phyloP scores from a whole-genome alignment of 371 early-diverging fungal species.

The Zychaea mexicana region DNA sequence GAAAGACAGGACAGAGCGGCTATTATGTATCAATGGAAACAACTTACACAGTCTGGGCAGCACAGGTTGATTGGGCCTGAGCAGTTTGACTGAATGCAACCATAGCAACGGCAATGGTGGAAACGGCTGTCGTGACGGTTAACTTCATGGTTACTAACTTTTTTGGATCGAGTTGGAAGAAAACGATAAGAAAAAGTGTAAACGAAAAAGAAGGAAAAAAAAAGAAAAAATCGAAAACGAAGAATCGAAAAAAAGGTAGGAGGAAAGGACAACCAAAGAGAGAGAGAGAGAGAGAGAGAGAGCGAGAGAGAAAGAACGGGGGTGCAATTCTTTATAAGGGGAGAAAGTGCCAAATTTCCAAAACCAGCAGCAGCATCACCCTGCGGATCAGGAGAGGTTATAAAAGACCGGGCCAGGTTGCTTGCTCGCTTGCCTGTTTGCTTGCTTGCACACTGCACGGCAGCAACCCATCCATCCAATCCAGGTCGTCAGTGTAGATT shows the following conservation, averaged over 20 bases:
- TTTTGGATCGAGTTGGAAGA: not conserved
- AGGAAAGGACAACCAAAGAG: not conserved
- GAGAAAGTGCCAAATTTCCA: not conserved
- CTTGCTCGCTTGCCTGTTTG: no score
- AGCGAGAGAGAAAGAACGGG: slow-evolving; percentile 1
- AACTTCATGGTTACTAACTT: slow-evolving; percentile 9
- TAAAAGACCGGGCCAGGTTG: not conserved
- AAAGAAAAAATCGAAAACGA: slow-evolving; percentile 5
- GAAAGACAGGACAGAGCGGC: no score
- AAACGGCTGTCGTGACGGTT: not conserved
- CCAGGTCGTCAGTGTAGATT: no score
- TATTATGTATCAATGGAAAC: no score
- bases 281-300: slow-evolving; percentile 8
- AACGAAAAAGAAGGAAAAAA: slow-evolving; percentile 12
- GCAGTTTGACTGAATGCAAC: slow-evolving; percentile 5
- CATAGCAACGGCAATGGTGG: slow-evolving; percentile 8
- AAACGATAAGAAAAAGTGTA: slow-evolving; percentile 5
- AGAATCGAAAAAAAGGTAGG: slow-evolving; percentile 11
- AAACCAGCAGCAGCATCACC: not conserved
- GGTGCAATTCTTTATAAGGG: not conserved
- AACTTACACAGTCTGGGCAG: slow-evolving; percentile 34
- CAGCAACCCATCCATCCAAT: not conserved
- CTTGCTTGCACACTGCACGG: no score
- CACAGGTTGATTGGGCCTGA: slow-evolving; percentile 21
- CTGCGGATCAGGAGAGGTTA: slow-evolving; percentile 3